phyloP scores from a whole-genome alignment of 495 filamentous ascomycete species.

The Umbilicaria muhlenbergii region DNA sequence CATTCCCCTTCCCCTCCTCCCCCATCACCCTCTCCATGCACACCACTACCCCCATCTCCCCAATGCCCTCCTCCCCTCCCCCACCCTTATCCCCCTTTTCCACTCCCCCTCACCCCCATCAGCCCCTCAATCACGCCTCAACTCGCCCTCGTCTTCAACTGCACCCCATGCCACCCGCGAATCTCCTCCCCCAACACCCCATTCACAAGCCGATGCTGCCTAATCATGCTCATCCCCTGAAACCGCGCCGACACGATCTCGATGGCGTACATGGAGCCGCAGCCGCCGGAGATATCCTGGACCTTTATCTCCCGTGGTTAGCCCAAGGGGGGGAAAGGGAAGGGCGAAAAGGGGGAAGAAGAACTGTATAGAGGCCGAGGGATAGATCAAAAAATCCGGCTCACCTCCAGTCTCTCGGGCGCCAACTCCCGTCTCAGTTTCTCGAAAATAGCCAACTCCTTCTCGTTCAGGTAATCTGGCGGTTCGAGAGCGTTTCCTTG shows the following conservation, averaged over 20 bases:
- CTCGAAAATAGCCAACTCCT: constrained; percentile 30
- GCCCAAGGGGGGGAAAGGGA: constrained; percentile 1
- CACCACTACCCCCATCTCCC: too few relatives aligned
- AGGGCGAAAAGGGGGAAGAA: neutral
- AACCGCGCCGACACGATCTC: constrained; percentile 52
- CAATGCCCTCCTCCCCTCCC: too few relatives aligned
- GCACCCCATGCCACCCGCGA: constrained; percentile 62
- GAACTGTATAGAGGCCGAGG: too few relatives aligned
- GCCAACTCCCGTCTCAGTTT: constrained; percentile 26
- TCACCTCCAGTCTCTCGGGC: constrained; percentile 28
- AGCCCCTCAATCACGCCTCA: too few relatives aligned
- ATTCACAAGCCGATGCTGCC: constrained; percentile 61
- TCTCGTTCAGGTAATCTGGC: constrained; percentile 32
- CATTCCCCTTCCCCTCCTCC: too few relatives aligned
- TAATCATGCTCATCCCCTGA: constrained; percentile 46
- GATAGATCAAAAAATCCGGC: too few relatives aligned
- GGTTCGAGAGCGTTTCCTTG: constrained; percentile 8
- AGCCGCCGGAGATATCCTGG: constrained; percentile 66
- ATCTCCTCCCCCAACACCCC: constrained; percentile 49
- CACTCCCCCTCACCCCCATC: too few relatives aligned
- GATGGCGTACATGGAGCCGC: constrained; percentile 65
- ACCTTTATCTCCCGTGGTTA: too few relatives aligned
- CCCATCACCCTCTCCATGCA: too few relatives aligned
- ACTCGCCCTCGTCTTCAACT: constrained; percentile 41
- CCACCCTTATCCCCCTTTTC: too few relatives aligned